phyloP scores from a whole-genome alignment of 257 asterid genomes.

The Solanum okadae region DNA sequence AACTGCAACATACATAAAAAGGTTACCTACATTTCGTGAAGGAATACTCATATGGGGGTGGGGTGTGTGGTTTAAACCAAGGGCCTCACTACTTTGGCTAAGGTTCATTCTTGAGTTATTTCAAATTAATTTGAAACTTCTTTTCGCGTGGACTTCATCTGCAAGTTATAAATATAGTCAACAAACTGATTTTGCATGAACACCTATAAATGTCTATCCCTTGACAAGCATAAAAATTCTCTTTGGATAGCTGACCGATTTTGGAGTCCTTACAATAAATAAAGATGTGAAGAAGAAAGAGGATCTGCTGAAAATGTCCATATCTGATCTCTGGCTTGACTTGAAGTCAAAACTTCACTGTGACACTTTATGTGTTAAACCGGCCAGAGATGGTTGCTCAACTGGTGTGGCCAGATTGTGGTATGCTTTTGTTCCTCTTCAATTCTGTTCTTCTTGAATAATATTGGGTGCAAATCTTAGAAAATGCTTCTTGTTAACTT shows the following conservation, averaged over 20 bases:
- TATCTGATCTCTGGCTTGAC: conserved; percentile 49
- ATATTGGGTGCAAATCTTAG: neutral
- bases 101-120: neutral
- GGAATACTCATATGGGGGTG: neutral
- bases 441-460: neutral
- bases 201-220: neutral
- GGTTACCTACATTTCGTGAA: neutral
- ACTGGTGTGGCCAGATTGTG: conserved; percentile 90
- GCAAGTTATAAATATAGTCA: neutral
- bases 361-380: conserved; percentile 67
- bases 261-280: conserved; percentile 68
- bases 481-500: conserved; percentile 1
- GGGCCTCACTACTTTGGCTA: neutral
- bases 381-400: conserved; percentile 92
- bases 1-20: neutral
- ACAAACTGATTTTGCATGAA: neutral
- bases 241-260: conserved; percentile 43
- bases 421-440: conserved; percentile 18
- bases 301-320: conserved; percentile 36
- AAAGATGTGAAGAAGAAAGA: conserved; percentile 56
- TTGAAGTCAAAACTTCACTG: conserved; percentile 55
- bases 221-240: conserved; percentile 5
- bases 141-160: neutral
- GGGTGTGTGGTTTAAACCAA: neutral
- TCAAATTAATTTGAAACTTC: neutral